Base-by-base conservation (phyloP, 2,329 filamentous ascomycete genomes). In the Penicillium sp. region DNA sequence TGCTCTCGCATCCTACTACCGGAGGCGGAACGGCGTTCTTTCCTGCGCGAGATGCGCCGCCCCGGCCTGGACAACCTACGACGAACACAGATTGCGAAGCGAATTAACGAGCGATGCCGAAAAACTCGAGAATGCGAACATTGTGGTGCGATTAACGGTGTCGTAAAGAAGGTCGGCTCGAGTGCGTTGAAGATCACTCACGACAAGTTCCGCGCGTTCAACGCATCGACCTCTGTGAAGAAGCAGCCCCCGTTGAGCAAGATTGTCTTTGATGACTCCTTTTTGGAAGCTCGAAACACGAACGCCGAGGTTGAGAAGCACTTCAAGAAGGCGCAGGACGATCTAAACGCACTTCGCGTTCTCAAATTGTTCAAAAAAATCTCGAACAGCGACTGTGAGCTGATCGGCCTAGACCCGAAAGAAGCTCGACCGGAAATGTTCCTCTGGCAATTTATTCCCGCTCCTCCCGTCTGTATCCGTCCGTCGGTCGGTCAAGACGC, bases 401-500 rank as follows among this genome's bases (percentile, higher is more conserved):
- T 99, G 18, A 80, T 99, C 1, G 93, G 93, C 4, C 84, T 99
- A 63, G 87, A 97, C 65, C 90, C 92, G 1, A 81, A 84, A 12
- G 91, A 96, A 63, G 91, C 91, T 9, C 84, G 92, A 15, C 94
- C 94, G 0, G 94, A 99, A 69, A 96, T 96, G 86, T 95, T 97
- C 70, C 85, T 99, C 37, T 99, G 94, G 94, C 92, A 96, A 68
- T 96, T 91, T 66, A 82, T 99, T 29, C 94, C 94, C 1, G 93
- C 93, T 0, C 93, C 94, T 1, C 94, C 94, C 0, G 90, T 97
- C 5, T 95, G 91, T 61, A 96, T 99, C 64, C 84, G 94, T 52
- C 94, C 94, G 0, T 97, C 92, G 0, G 94, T 99, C 15, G 88
- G 88, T 24, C 94, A 97, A 71, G 94, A 97, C 58, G 90, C 85